Evolutionary conservation across 1,284 basidiomycete genomes (phyloP).

Genomic region (Fistulinella cinereoalba): DNA sequence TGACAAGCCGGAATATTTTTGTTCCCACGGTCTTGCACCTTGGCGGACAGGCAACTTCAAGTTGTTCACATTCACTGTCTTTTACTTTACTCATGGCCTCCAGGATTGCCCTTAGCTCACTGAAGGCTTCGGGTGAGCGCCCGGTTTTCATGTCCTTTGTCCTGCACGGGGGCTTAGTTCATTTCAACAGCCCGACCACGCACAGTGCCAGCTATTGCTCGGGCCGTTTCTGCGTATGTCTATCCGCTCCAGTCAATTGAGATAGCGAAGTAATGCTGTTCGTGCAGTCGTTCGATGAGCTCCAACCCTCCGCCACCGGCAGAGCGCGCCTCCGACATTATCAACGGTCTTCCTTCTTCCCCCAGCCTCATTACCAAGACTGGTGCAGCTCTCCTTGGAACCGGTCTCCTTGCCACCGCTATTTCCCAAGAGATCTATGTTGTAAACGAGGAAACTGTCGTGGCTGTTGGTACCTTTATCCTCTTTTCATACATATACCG

Average conservation of each 20-base stretch:
- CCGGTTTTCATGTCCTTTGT: not conserved
- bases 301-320: constrained; percentile 72
- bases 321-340: constrained; percentile 87
- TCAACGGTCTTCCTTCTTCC: constrained; percentile 90
- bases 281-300: constrained; percentile 60
- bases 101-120: constrained; percentile 64
- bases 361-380: constrained; percentile 92
- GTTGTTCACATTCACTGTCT: constrained; percentile 27
- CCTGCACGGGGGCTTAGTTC: not conserved
- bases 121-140: constrained; percentile 58
- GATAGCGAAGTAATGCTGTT: constrained; percentile 9
- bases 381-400: constrained; percentile 87
- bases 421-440: constrained; percentile 98
- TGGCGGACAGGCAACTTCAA: constrained; percentile 7
- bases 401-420: constrained; percentile 86
- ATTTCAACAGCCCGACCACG: constrained; percentile 51
- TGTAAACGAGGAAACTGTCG: constrained; percentile 91
- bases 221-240: constrained; percentile 57
- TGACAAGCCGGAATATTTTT: constrained; percentile 43
- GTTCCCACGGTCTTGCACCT: constrained; percentile 36
- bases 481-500: constrained; percentile 86
- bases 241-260: constrained; percentile 8
- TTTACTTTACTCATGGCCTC: constrained; percentile 52
- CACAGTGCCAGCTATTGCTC: constrained; percentile 51
- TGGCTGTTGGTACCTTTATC: constrained; percentile 81